Base-by-base conservation (phyloP, 2,329 filamentous ascomycete species). In the Colletotrichum endophyticum region DNA sequence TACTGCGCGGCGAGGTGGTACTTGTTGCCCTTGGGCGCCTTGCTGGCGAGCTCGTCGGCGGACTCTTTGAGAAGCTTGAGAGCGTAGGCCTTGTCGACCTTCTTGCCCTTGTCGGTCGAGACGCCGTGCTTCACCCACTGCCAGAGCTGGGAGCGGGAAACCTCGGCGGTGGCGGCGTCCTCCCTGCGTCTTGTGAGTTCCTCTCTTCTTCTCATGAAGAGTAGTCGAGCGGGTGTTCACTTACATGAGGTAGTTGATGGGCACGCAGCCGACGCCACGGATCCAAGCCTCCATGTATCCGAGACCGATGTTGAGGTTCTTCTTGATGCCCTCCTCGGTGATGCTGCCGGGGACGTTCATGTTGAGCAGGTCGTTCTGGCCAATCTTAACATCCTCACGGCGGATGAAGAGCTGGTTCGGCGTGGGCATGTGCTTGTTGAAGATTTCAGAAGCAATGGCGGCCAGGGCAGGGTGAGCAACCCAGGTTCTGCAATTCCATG, bases 241-340 rank as follows among this genome's bases (percentile, higher is more conserved):
- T 83, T 86, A 92, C 96, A 99, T 99, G 72, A 99, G 90, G 85
- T 94, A 98, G 90, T 99, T 98, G 88, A 99, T 98, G 66, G 97
- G 97, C 70, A 99, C 96, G 82, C 97, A 99, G 74, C 97, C 97
- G 27, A 99, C 91, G 39, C 96, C 97, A 78, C 96, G 94, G 77
- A 99, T 90, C 97, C 97, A 99, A 78, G 95, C 97, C 88, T 99
- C 97, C 96, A 99, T 99, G 88, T 99, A 99, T 68, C 95, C 94
- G 8, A 99, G 92, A 53, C 96, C 97, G 80, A 99, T 99, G 88
- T 96, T 96, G 79, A 99, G 90, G 89, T 99, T 99, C 93, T 98
- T 98, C 83, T 95, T 93, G 88, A 99, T 98, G 73, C 97, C 97
- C 7, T 94, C 95, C 86, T 99, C 96, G 81, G 96, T 98, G 84